Conservation (phyloP, 176 grass and related monocot species). For the Cymbopogon citratus region DNA sequence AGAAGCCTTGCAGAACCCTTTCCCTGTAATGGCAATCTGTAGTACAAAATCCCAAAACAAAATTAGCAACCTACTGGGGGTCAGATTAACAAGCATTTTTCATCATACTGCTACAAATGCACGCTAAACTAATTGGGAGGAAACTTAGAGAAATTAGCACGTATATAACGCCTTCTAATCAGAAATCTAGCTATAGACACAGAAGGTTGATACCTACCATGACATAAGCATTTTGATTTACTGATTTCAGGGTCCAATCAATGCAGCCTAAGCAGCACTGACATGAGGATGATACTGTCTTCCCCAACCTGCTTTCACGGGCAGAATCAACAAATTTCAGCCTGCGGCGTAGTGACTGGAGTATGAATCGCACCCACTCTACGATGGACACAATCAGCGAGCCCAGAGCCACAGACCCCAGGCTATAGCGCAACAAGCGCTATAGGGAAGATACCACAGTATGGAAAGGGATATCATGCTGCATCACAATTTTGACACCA, state of each 20-base stretch:
- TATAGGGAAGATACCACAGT: slow-evolving; percentile 77
- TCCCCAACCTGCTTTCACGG: slow-evolving; percentile 46
- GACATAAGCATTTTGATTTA: slow-evolving; percentile 86
- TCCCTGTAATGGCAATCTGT: slow-evolving; percentile 92
- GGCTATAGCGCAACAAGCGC: slow-evolving; percentile 66
- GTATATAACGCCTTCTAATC: background rate
- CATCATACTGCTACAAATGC: background rate
- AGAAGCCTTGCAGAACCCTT: slow-evolving; percentile 86
- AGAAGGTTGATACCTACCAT: slow-evolving; percentile 43
- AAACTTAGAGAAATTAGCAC: background rate
- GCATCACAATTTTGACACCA: slow-evolving; percentile 36
- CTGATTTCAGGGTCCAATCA: slow-evolving; percentile 85
- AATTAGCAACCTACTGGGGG: background rate
- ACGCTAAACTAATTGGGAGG: background rate
- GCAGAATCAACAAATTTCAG: slow-evolving; percentile 51
- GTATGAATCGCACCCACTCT: slow-evolving; percentile 82
- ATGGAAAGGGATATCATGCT: slow-evolving; percentile 84
- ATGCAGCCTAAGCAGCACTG: slow-evolving; percentile 84
- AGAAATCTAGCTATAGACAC: background rate
- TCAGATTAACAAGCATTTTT: background rate
- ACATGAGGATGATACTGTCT: slow-evolving; percentile 68
- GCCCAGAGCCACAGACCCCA: slow-evolving; percentile 86
- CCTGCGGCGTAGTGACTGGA: slow-evolving; percentile 65
- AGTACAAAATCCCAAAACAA: background rate
- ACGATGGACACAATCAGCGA: slow-evolving; percentile 65